phyloP scores from a whole-genome alignment of 306 rosid genomes.

The Lathyrus tuberosus region DNA sequence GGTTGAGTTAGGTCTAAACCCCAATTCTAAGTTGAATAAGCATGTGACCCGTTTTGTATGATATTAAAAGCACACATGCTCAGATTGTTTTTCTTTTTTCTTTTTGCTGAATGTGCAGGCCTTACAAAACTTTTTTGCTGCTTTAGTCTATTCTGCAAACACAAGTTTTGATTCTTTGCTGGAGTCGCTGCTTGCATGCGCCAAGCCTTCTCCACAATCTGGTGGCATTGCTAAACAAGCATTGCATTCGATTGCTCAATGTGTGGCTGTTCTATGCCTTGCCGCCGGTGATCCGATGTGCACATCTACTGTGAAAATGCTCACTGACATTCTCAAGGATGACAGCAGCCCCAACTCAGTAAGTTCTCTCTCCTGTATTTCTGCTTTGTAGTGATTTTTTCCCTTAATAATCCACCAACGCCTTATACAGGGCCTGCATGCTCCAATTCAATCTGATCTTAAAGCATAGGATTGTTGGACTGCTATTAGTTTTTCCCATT shows the following conservation, averaged over 20 bases:
- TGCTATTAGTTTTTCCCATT: slow-evolving; percentile 7
- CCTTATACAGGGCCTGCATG: background rate
- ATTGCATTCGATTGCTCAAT: slow-evolving; percentile 89
- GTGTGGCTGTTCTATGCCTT: slow-evolving; percentile 97
- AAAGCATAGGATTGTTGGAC: slow-evolving; percentile 25
- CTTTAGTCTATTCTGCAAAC: slow-evolving; percentile 90
- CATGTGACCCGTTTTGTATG: slow-evolving; percentile 22
- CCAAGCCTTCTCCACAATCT: slow-evolving; percentile 90
- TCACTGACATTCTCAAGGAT: slow-evolving; percentile 83
- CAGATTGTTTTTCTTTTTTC: slow-evolving; percentile 21
- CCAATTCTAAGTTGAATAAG: background rate
- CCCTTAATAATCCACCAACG: slow-evolving; percentile 18
- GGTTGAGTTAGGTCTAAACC: slow-evolving; percentile 9
- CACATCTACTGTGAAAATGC: slow-evolving; percentile 91
- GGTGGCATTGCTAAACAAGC: slow-evolving; percentile 99
- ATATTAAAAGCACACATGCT: slow-evolving; percentile 37
- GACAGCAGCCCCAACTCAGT: slow-evolving; percentile 85
- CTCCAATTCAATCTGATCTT: slow-evolving; percentile 24
- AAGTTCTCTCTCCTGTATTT: slow-evolving; percentile 29
- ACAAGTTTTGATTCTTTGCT: slow-evolving; percentile 90
- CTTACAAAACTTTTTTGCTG: slow-evolving; percentile 84
- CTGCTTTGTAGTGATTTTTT: slow-evolving; percentile 15
- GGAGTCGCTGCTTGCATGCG: slow-evolving; percentile 89
- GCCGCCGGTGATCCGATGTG: slow-evolving; percentile 93
- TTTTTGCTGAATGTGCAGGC: slow-evolving; percentile 59